Percentiles rank a stretch among this genome's conserved stretches.
These are phyloP conservation scores for Candida endomychidarum DNA, from an alignment of 805 yeast genomes.

Conservation along the genomic window DNA sequence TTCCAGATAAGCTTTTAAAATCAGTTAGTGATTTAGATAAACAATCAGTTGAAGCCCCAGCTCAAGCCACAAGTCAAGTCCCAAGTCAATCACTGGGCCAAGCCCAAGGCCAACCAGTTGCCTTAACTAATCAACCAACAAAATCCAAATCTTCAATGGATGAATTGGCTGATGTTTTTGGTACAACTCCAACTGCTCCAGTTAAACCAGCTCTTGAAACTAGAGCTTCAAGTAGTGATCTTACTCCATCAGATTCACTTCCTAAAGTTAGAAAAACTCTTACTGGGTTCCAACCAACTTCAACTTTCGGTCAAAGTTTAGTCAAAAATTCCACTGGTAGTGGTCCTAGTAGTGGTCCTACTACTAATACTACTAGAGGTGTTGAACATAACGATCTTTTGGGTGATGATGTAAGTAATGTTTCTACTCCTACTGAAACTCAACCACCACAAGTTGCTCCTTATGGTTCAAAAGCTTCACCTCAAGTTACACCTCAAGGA, in stretches of 20 bases:
- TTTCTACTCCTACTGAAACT: background rate
- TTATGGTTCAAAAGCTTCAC: conserved; percentile 1
- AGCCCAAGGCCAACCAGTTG: background rate
- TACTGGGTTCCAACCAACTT: conserved; percentile 72
- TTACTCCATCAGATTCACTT: conserved; percentile 24
- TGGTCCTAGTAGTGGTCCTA: conserved; percentile 4
- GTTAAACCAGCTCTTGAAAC: conserved; percentile 19
- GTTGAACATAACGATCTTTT: conserved; percentile 28
- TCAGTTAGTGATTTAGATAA: conserved; percentile 24
- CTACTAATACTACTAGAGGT: no score
- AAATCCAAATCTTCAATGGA: conserved; percentile 52
- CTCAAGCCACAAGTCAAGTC: background rate
- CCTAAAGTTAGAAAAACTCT: conserved; percentile 35
- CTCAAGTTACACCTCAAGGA: background rate
- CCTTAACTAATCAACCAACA: conserved; percentile 6
- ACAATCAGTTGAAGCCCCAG: background rate
- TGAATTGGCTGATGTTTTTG: conserved; percentile 58
- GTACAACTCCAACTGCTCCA: conserved; percentile 26
- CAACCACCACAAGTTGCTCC: conserved; percentile 15
- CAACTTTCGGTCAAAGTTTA: conserved; percentile 80
- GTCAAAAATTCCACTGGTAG: conserved; percentile 23
- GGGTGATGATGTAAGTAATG: conserved; percentile 31
- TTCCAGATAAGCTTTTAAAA: conserved; percentile 63
- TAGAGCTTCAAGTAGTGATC: conserved; percentile 36
- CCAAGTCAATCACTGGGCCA: background rate